Conservation (phyloP, 1,139 yeast species). For the Scheffersomyces insectosa region DNA sequence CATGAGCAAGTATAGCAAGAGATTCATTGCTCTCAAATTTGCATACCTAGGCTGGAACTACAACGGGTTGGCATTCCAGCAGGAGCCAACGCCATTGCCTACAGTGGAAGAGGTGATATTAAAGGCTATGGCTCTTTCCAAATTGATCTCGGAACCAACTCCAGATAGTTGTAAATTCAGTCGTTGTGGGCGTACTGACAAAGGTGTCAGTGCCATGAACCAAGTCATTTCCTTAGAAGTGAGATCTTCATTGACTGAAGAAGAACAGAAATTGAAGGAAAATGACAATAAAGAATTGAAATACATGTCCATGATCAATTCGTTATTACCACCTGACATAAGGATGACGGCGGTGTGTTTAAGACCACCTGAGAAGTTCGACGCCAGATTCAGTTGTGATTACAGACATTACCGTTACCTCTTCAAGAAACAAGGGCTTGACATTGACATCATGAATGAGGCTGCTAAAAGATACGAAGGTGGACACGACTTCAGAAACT, state of each 20-base stretch:
- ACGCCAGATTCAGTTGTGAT: slow-evolving; percentile 88
- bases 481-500: slow-evolving; percentile 87
- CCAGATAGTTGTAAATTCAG: slow-evolving; percentile 73
- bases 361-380: slow-evolving; percentile 79
- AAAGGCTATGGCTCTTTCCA: slow-evolving; percentile 68
- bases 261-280: slow-evolving; percentile 56
- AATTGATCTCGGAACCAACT: slow-evolving; percentile 59
- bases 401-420: slow-evolving; percentile 84
- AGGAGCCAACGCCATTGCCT: slow-evolving; percentile 72
- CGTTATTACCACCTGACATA: slow-evolving; percentile 77
- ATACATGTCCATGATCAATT: slow-evolving; percentile 73
- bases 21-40: slow-evolving; percentile 78
- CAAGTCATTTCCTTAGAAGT: slow-evolving; percentile 85
- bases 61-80: slow-evolving; percentile 85
- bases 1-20: slow-evolving; percentile 61
- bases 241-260: slow-evolving; percentile 60
- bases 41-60: slow-evolving; percentile 94
- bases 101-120: slow-evolving; percentile 83
- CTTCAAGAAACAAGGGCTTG: slow-evolving; percentile 56
- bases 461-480: slow-evolving; percentile 74
- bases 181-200: slow-evolving; percentile 95
- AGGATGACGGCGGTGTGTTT: slow-evolving; percentile 79
- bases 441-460: slow-evolving; percentile 63
- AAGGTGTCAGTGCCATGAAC: slow-evolving; percentile 95
- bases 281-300: slow-evolving; percentile 72